Conservation (phyloP, 2,329 filamentous ascomycete species). For the Lasiodiplodia gonubiensis region DNA sequence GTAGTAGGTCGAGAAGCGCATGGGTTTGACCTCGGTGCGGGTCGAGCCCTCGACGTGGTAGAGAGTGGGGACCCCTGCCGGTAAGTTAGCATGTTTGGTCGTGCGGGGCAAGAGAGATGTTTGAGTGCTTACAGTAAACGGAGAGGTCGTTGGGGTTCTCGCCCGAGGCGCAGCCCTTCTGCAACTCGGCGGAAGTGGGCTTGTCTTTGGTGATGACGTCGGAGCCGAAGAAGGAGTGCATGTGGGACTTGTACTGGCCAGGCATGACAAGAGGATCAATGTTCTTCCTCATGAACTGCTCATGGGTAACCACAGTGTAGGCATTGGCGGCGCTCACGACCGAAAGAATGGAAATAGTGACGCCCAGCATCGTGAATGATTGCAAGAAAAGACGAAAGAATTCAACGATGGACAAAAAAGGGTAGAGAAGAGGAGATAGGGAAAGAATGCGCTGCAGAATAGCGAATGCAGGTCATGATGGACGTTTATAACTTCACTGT, state of each 20-base stretch:
- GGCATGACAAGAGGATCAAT: constrained; percentile 54
- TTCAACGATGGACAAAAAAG: constrained; percentile 28
- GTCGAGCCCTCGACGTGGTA: constrained; percentile 45
- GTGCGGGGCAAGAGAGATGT: no score
- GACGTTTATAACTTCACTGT: constrained; percentile 9
- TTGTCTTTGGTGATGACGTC: constrained; percentile 50
- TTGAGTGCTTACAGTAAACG: constrained; percentile 47
- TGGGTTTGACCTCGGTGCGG: constrained; percentile 42
- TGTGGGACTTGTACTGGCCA: constrained; percentile 49
- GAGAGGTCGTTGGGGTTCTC: constrained; percentile 57
- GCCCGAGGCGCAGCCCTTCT: constrained; percentile 52
- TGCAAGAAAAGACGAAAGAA: background rate
- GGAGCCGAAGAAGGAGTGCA: constrained; percentile 55
- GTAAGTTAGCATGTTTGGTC: background rate
- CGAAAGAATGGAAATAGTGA: constrained; percentile 27
- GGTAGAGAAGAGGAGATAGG: constrained; percentile 5
- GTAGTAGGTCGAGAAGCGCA: constrained; percentile 56
- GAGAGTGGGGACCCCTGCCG: constrained; percentile 50
- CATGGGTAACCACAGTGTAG: constrained; percentile 30
- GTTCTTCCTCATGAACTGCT: constrained; percentile 53
- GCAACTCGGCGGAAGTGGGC: constrained; percentile 47
- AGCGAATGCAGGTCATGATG: background rate
- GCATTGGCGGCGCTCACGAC: constrained; percentile 26
- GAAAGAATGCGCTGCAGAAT: background rate
- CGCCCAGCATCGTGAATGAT: constrained; percentile 13